Conservation (phyloP, 306 rosid species). For the Sicyos baderoa region DNA sequence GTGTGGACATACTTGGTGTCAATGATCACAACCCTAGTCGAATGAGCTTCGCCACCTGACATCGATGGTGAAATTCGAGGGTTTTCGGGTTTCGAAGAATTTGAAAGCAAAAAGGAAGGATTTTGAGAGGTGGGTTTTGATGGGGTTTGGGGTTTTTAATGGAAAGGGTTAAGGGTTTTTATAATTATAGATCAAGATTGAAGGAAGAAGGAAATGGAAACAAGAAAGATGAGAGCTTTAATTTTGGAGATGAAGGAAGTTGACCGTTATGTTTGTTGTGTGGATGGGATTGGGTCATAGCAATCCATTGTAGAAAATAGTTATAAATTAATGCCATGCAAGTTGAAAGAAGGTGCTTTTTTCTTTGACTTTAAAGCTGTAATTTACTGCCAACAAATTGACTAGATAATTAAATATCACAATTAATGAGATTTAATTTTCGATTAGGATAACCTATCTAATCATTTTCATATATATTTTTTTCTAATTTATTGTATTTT, state of each 20-base stretch:
- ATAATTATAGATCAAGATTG: no score
- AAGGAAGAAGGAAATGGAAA: no score
- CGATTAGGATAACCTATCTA: no score
- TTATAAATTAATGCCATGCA: conserved; percentile 5
- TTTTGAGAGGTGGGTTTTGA: conserved; percentile 18
- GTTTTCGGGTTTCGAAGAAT: neutral
- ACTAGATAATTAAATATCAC: neutral
- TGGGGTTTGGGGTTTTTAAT: neutral
- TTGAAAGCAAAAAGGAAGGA: neutral
- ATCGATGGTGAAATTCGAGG: neutral
- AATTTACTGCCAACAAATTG: conserved; percentile 9
- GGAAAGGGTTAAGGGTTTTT: neutral
- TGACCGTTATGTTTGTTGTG: conserved; percentile 16
- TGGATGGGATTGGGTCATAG: conserved; percentile 22
- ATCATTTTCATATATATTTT: no score
- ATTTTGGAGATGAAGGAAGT: conserved; percentile 14
- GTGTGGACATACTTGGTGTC: conserved; percentile 66
- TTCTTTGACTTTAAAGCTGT: neutral
- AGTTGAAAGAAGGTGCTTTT: neutral
- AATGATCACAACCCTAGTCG: conserved; percentile 59
- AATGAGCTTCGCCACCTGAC: conserved; percentile 21
- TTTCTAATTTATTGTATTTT: no score
- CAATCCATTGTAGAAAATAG: conserved; percentile 12
- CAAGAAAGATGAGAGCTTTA: neutral
- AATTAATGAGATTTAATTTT: no score